A percentile compares a stretch with the other conserved stretches of the same genome.
These are phyloP conservation scores for Calonectria pteridis DNA, from an alignment of 2,329 filamentous ascomycete genomes.

Conservation along the genomic window DNA sequence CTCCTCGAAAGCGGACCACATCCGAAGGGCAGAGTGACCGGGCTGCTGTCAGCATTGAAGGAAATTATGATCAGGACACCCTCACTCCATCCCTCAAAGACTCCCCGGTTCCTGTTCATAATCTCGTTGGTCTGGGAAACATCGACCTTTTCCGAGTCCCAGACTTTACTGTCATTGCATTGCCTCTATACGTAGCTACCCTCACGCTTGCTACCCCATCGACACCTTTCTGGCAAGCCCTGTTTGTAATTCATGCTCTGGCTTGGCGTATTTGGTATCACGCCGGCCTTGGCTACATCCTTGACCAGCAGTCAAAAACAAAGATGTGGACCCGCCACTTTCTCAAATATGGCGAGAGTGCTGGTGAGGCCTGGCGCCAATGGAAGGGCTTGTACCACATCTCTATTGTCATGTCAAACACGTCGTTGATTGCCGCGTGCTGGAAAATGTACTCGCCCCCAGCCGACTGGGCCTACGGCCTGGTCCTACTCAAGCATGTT, in stretches of 20 bases:
- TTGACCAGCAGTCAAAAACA: conserved; percentile 86
- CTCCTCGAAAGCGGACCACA: conserved; percentile 72
- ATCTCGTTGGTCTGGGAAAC: conserved; percentile 85
- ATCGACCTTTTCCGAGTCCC: conserved; percentile 90
- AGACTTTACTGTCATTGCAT: conserved; percentile 83
- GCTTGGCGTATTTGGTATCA: conserved; percentile 94
- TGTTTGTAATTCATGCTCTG: conserved; percentile 86
- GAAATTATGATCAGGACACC: conserved; percentile 41
- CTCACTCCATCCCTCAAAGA: conserved; percentile 45
- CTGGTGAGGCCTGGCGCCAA: conserved; percentile 93
- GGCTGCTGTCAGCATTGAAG: conserved; percentile 40
- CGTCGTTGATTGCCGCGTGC: conserved; percentile 88
- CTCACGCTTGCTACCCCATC: conserved; percentile 83
- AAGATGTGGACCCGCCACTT: conserved; percentile 99
- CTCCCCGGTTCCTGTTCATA: conserved; percentile 78
- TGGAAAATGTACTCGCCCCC: conserved; percentile 98
- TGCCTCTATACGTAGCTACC: conserved; percentile 80
- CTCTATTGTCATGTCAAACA: conserved; percentile 90
- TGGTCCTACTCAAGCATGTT: conserved; percentile 88
- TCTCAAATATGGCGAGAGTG: conserved; percentile 93
- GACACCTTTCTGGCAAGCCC: conserved; percentile 78
- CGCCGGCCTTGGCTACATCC: conserved; percentile 85
- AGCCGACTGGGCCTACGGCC: conserved; percentile 86
- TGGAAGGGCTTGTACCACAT: conserved; percentile 98
- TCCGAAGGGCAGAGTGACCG: conserved; percentile 49